Percentiles rank a stretch among this genome's conserved stretches.
phyloP scores from a whole-genome alignment of 192 early-diverging fungal species.

The Coemansia sp. region DNA sequence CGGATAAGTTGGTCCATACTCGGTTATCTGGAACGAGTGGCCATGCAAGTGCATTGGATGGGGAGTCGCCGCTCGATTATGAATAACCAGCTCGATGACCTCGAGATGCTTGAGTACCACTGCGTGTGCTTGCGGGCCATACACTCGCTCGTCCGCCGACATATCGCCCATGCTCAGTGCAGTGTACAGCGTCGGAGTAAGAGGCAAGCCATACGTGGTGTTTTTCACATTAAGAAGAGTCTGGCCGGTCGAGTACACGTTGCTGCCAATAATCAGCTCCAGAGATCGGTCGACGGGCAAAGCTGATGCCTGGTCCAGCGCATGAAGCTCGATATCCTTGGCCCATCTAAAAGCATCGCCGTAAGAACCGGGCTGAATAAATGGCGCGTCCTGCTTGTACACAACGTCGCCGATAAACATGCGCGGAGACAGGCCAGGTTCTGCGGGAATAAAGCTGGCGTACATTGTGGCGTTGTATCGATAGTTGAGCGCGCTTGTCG shows the following conservation, averaged over 20 bases:
- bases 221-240: conserved; percentile 77
- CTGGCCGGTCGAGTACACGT: conserved; percentile 63
- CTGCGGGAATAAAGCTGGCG: conserved; percentile 55
- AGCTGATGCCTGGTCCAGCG: conserved; percentile 57
- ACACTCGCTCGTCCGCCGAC: conserved; percentile 57
- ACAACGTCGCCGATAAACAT: conserved; percentile 61
- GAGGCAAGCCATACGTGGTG: conserved; percentile 62
- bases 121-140: conserved; percentile 66
- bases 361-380: conserved; percentile 20
- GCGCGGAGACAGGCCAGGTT: conserved; percentile 18
- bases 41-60: conserved; percentile 86
- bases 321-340: conserved; percentile 50
- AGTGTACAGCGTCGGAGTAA: conserved; percentile 68
- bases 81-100: conserved; percentile 68
- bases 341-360: neutral
- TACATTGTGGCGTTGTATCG: conserved; percentile 62
- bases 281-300: conserved; percentile 52
- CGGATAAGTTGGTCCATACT: conserved; percentile 54
- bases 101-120: conserved; percentile 64
- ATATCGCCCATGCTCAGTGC: conserved; percentile 61
- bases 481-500: conserved; percentile 64
- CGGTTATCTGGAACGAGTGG: conserved; percentile 74
- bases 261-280: conserved; percentile 56
- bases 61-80: conserved; percentile 65
- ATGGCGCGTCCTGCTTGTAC: conserved; percentile 60